Percentiles rank a stretch among this genome's conserved stretches.
Evolutionary conservation across 768 basidiomycete genomes (phyloP).

Genomic region (Trametes maxima): DNA sequence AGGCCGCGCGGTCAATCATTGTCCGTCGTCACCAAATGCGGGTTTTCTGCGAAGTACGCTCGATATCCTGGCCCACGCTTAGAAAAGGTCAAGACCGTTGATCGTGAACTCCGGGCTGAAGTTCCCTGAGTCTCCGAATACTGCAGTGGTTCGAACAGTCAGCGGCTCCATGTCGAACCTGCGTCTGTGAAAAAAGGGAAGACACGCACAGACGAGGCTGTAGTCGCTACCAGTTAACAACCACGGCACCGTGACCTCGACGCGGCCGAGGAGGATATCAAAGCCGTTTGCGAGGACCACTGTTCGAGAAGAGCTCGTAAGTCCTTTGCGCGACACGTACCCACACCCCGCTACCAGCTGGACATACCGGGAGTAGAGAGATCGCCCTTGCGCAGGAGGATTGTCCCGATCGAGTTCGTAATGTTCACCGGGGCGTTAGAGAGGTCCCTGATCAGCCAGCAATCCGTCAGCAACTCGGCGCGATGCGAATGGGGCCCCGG

Average conservation of each 20-base stretch:
- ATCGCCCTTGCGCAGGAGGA: constrained; percentile 28
- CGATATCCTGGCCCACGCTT: neutral
- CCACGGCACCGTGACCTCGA: constrained; percentile 39
- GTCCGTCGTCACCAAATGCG: no score
- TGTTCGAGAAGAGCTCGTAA: constrained; percentile 9
- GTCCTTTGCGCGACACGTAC: neutral
- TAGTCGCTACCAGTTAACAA: constrained; percentile 33
- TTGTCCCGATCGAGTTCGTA: constrained; percentile 34
- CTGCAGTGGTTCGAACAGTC: constrained; percentile 26
- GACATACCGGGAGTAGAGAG: constrained; percentile 32
- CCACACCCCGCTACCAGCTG: neutral
- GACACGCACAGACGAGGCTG: constrained; percentile 42
- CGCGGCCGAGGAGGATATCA: constrained; percentile 35
- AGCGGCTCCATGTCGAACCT: neutral
- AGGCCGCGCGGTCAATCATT: no score
- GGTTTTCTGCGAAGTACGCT: no score
- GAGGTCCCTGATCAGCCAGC: constrained; percentile 27
- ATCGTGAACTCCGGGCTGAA: constrained; percentile 43
- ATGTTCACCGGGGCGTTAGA: constrained; percentile 41
- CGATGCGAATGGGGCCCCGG: neutral
- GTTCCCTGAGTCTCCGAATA: constrained; percentile 52
- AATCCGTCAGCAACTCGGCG: neutral
- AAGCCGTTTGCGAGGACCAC: constrained; percentile 38
- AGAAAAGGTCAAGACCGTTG: constrained; percentile 2
- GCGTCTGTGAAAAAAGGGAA: neutral